A percentile compares a stretch with the other conserved stretches of the same genome.
phyloP scores from a whole-genome alignment of 2,329 filamentous ascomycete species.

The Neonectria magnoliae region DNA sequence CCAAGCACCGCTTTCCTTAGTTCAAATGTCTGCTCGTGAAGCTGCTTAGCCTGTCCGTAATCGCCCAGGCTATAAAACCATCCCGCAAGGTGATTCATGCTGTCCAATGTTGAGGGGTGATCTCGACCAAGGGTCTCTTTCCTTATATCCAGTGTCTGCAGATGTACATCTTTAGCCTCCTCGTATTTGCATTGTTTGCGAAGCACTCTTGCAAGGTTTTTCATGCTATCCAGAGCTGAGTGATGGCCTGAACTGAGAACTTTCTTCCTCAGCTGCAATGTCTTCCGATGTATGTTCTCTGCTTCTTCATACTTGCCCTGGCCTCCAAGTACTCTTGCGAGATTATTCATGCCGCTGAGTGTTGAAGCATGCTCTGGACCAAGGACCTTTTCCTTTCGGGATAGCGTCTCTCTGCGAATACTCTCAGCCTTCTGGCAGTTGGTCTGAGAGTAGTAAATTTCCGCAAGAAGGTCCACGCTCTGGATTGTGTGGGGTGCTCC shows the following conservation, averaged over 20 bases:
- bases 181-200: neutral
- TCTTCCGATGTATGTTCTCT: conserved; percentile 6
- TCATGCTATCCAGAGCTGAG: neutral
- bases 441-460: too few species aligned
- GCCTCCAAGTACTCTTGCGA: too few species aligned
- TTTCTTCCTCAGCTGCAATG: neutral
- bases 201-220: conserved; percentile 17
- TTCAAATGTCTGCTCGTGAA: neutral
- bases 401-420: too few species aligned
- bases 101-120: neutral
- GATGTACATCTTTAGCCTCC: neutral
- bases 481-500: too few species aligned
- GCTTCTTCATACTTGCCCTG: conserved; percentile 32
- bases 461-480: too few species aligned
- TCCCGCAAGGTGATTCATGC: neutral
- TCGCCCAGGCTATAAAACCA: too few species aligned
- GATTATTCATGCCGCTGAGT: too few species aligned
- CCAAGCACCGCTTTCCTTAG: neutral
- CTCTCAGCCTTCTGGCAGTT: too few species aligned
- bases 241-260: conserved; percentile 9
- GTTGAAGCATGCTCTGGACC: too few species aligned
- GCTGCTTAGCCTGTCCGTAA: too few species aligned
- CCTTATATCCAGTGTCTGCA: neutral
- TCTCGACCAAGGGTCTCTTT: neutral
- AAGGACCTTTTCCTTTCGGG: too few species aligned